Percentiles rank a stretch among this genome's conserved stretches.
Evolutionary conservation across 352 stramenopile genomes (phyloP).

Genomic region (Peronospora destructor): DNA sequence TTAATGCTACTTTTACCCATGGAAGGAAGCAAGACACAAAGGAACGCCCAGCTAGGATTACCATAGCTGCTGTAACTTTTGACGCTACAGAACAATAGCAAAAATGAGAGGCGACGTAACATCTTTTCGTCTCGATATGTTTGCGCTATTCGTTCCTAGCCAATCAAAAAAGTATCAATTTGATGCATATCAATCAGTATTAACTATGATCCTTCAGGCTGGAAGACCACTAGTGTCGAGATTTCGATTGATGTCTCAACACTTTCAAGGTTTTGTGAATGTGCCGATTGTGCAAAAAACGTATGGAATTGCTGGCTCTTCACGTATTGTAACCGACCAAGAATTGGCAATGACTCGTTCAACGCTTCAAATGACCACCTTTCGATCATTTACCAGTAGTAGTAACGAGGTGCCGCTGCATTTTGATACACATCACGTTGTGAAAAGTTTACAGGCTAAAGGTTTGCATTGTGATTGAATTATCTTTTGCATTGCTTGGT

Average conservation of each 20-base stretch:
- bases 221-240: slow-evolving; percentile 2
- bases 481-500: neutral
- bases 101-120: slow-evolving; percentile 18
- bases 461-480: slow-evolving; percentile 24
- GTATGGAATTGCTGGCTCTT: neutral
- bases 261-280: slow-evolving; percentile 4
- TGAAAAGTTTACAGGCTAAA: slow-evolving; percentile 65
- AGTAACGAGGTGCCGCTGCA: slow-evolving; percentile 21
- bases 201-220: slow-evolving; percentile 17
- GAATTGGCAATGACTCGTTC: slow-evolving; percentile 1
- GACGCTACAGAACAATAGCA: slow-evolving; percentile 13
- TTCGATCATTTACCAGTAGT: slow-evolving; percentile 18
- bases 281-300: neutral
- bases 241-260: slow-evolving; percentile 4
- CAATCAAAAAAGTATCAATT: neutral
- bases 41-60: slow-evolving; percentile 9
- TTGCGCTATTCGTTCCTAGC: too few relatives aligned
- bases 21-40: slow-evolving; percentile 11
- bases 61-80: slow-evolving; percentile 7
- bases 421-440: slow-evolving; percentile 62
- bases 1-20: slow-evolving; percentile 32
- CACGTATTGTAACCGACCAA: slow-evolving; percentile 1
- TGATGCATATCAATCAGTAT: neutral
- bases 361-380: slow-evolving; percentile 11
- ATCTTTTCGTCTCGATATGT: too few relatives aligned